Base-by-base conservation (phyloP, 2,329 filamentous ascomycete genomes). In the Exophiala spinifera region DNA sequence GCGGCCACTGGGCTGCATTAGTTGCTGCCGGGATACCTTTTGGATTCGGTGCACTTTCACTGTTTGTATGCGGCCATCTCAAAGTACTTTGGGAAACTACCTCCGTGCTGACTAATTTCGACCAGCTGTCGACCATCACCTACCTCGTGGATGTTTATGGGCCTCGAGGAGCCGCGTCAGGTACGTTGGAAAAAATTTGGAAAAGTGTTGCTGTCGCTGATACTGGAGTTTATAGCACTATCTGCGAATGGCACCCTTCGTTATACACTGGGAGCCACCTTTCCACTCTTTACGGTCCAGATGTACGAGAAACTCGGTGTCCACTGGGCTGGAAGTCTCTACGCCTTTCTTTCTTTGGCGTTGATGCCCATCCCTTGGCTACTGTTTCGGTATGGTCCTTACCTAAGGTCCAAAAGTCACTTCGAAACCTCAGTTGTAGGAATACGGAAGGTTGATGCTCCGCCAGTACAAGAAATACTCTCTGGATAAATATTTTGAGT, bases 351-450 rank as follows among this genome's bases (percentile, higher is more conserved):
- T 20, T 60, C 64, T 14, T 68, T 91, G 1, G 79, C 78, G 10
- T 90, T 87, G 69, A 74, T 89, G 17, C 87, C 88, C 0, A 85
- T 88, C 64, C 87, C 88, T 0, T 86, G 88, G 69, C 68, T 91
- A 11, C 89, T 91, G 31, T 76, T 69, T 68, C 67, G 58, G 31
- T 74, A 62, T 61, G 73, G 73, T 0, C 65, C 66, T 55, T 53
- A 11, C 28, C 53, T 76, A 58, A 64, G 73, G 56, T 62, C 51
- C 33, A 70, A 61, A 55, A 74, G 71, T 61, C 47, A 13, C 13
- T 49, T 49, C 47, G n/a, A n/a, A n/a, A n/a, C n/a, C n/a, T n/a
- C n/a, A n/a, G n/a, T n/a, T n/a, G n/a, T n/a, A n/a, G n/a, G n/a
- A n/a, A n/a, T n/a, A n/a, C n/a, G n/a, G n/a, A n/a, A n/a, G n/a